Evolutionary conservation across 257 asterid species (phyloP).

Genomic region (Paulownia fortunei): DNA sequence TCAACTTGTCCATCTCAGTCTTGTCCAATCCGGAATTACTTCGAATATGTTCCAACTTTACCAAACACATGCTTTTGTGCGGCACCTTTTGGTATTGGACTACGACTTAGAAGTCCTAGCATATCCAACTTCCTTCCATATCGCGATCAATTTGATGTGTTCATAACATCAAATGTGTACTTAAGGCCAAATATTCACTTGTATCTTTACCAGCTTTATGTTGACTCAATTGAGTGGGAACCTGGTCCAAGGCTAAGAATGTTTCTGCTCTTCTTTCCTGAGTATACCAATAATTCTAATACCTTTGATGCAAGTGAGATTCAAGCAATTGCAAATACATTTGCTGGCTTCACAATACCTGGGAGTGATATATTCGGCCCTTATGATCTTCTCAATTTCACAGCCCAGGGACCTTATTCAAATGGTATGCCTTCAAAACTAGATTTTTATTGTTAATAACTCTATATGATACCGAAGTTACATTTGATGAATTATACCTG

Average conservation of each 20-base stretch:
- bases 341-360: conserved; percentile 50
- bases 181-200: conserved; percentile 24
- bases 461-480: no score
- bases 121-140: conserved; percentile 48
- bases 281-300: conserved; percentile 28
- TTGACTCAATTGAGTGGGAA: conserved; percentile 54
- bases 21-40: conserved; percentile 37
- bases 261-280: conserved; percentile 51
- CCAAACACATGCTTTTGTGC: conserved; percentile 52
- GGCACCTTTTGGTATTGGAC: conserved; percentile 59
- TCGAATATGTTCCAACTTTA: conserved; percentile 45
- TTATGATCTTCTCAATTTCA: conserved; percentile 61
- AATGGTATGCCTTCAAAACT: conserved; percentile 37
- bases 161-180: conserved; percentile 34
- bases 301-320: conserved; percentile 39
- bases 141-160: conserved; percentile 22
- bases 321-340: conserved; percentile 39
- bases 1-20: conserved; percentile 36
- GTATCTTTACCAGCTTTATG: conserved; percentile 37
- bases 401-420: conserved; percentile 43
- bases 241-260: conserved; percentile 56
- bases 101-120: conserved; percentile 62
- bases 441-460: neutral
- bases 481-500: no score
- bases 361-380: conserved; percentile 54